Evolutionary conservation across 2,329 filamentous ascomycete species (phyloP).

Genomic region (Zymoseptoria tritici): DNA sequence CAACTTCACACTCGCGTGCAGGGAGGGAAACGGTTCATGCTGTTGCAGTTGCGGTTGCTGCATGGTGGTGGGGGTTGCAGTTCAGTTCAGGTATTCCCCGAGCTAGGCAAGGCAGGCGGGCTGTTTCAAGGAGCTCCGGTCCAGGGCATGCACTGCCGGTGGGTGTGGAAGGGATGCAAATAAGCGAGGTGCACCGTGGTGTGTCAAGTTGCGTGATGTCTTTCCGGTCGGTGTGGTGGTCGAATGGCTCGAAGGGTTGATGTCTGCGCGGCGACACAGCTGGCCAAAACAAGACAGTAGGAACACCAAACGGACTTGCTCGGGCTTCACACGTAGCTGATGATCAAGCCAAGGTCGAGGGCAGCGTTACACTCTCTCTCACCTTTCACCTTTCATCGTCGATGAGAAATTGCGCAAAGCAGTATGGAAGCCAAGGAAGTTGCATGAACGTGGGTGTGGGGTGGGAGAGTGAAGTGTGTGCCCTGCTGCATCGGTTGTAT

Average conservation of each 20-base stretch:
- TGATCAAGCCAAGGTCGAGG: not conserved
- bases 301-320: not conserved
- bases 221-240: not conserved
- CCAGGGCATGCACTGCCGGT: not conserved
- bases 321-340: not conserved
- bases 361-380: not conserved
- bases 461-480: too few species aligned
- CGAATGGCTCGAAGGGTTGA: not conserved
- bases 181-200: not conserved
- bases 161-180: not conserved
- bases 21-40: conserved; percentile 6
- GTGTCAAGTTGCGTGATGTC: not conserved
- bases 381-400: not conserved
- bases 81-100: not conserved
- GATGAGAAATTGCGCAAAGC: not conserved
- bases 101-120: not conserved
- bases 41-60: not conserved
- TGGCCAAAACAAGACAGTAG: not conserved
- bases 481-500: too few species aligned
- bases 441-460: too few species aligned
- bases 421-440: not conserved
- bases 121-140: not conserved
- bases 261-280: not conserved
- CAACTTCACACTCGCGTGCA: conserved; percentile 12
- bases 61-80: not conserved